Percentiles rank a stretch among this genome's conserved stretches.
These are phyloP conservation scores for Candida tibetensis DNA, from an alignment of 805 yeast genomes.

Conservation along the genomic window DNA sequence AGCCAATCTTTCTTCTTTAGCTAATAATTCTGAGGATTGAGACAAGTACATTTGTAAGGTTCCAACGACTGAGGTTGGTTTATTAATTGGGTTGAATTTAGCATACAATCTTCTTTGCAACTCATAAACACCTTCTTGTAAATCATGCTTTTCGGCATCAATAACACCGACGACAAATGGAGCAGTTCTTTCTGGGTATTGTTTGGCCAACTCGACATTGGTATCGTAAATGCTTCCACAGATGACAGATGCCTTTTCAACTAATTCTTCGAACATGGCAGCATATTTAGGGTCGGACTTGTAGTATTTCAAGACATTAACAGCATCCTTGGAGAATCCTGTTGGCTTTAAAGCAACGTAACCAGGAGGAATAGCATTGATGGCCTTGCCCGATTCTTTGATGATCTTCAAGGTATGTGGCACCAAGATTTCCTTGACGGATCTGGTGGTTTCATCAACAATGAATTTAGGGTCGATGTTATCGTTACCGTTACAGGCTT, in stretches of 20 bases:
- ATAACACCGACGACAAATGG: constrained; percentile 77
- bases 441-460: constrained; percentile 59
- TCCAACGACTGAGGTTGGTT: constrained; percentile 73
- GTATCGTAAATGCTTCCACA: constrained; percentile 54
- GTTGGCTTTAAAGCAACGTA: constrained; percentile 93
- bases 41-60: constrained; percentile 90
- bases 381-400: constrained; percentile 39
- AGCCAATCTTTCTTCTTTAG: constrained; percentile 65
- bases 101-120: constrained; percentile 78
- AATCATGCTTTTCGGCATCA: constrained; percentile 88
- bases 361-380: constrained; percentile 80
- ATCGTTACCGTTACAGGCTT: constrained; percentile 81
- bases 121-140: constrained; percentile 89
- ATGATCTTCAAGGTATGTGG: constrained; percentile 70
- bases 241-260: constrained; percentile 62
- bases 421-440: constrained; percentile 63
- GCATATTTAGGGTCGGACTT: constrained; percentile 45
- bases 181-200: constrained; percentile 61
- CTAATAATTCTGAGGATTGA: constrained; percentile 61
- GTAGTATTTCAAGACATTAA: constrained; percentile 64
- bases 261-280: constrained; percentile 52
- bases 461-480: constrained; percentile 58
- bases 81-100: constrained; percentile 60
- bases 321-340: constrained; percentile 78
- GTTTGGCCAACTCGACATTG: constrained; percentile 46